These are phyloP conservation scores for Plectosphaerella cucumerina DNA, from an alignment of 2,329 filamentous ascomycete species.

Conservation along the genomic window DNA sequence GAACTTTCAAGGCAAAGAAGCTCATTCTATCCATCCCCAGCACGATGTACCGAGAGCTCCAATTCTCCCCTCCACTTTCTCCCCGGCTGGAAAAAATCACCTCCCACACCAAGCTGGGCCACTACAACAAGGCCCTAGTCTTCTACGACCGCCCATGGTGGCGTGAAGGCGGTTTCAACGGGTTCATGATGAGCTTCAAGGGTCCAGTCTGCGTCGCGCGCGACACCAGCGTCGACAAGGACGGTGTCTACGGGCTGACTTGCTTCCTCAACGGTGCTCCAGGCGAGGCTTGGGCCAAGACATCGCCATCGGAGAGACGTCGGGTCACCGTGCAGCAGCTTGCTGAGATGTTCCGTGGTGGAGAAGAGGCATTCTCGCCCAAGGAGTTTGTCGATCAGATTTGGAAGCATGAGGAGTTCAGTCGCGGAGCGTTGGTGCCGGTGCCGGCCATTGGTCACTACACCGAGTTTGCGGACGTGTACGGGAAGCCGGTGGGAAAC, in stretches of 20 bases:
- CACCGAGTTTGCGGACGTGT: conserved; percentile 18
- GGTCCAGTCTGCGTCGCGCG: conserved; percentile 34
- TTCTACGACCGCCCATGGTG: conserved; percentile 27
- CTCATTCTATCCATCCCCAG: conserved; percentile 45
- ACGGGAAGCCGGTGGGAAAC: conserved; percentile 29
- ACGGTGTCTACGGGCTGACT: conserved; percentile 27
- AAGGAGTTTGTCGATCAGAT: conserved; percentile 26
- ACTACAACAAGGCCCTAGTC: conserved; percentile 38
- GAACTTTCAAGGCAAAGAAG: conserved; percentile 26
- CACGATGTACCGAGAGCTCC: conserved; percentile 39
- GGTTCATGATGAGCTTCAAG: conserved; percentile 32
- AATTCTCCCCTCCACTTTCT: conserved; percentile 40
- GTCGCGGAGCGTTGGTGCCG: conserved; percentile 27
- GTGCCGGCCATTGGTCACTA: conserved; percentile 25
- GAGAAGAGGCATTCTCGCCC: conserved; percentile 16
- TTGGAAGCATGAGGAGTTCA: conserved; percentile 27
- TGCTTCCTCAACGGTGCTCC: conserved; percentile 35
- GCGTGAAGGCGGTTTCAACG: conserved; percentile 27
- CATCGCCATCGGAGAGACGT: conserved; percentile 20
- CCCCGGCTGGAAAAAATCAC: conserved; percentile 26
- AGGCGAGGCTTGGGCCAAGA: conserved; percentile 28
- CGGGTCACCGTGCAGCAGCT: conserved; percentile 29
- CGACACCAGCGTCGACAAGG: conserved; percentile 32
- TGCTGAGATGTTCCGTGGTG: conserved; percentile 17
- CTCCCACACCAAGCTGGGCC: conserved; percentile 30